phyloP scores from a whole-genome alignment of 495 filamentous ascomycete genomes.

The Tuber indicum region DNA sequence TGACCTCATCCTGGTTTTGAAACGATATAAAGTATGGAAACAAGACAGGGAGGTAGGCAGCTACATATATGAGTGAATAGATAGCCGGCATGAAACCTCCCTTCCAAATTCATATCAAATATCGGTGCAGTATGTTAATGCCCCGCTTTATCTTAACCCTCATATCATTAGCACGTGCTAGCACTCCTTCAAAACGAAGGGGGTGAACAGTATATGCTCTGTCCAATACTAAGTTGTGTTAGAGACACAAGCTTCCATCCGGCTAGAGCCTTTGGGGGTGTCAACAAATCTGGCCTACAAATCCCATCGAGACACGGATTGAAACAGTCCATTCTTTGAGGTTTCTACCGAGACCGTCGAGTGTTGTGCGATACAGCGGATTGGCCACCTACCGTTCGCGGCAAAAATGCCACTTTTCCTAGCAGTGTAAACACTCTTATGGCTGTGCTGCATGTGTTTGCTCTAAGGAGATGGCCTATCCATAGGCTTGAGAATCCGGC shows the following conservation, averaged over 20 bases:
- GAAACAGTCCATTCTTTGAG: too few species aligned
- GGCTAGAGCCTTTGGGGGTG: too few species aligned
- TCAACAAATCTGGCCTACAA: too few species aligned
- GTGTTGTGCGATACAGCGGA: too few species aligned
- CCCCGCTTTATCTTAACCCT: not conserved
- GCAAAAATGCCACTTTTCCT: not conserved
- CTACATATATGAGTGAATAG: not conserved
- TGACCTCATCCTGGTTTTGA: not conserved
- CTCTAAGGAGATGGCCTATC: not conserved
- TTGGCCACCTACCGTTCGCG: not conserved
- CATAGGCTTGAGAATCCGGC: not conserved
- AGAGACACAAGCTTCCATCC: not conserved
- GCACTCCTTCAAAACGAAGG: not conserved
- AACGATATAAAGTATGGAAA: not conserved
- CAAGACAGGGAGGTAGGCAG: not conserved
- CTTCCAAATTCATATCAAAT: not conserved
- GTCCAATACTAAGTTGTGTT: not conserved
- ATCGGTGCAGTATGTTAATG: constrained; percentile 3
- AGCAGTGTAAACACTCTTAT: not conserved
- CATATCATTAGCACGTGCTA: not conserved
- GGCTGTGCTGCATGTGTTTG: not conserved
- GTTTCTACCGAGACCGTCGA: too few species aligned
- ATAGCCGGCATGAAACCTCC: not conserved
- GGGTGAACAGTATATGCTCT: not conserved
- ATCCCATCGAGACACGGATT: not conserved